Percentiles rank a stretch among this genome's conserved stretches.
Evolutionary conservation across 2,329 filamentous ascomycete species (phyloP).

Genomic region (Sarocladium oryzae): DNA sequence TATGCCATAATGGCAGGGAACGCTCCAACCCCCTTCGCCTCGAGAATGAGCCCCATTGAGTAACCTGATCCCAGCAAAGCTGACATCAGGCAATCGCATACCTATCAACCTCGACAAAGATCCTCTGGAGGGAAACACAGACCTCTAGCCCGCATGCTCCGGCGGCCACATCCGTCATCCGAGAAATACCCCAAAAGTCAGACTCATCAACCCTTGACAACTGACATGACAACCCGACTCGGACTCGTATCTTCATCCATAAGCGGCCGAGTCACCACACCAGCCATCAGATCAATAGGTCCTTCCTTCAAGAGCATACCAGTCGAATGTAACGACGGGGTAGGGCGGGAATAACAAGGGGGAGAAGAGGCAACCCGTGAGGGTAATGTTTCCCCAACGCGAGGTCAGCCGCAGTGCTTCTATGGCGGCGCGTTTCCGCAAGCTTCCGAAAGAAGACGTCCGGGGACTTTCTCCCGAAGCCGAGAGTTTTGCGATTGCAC

Average conservation of each 20-base stretch:
- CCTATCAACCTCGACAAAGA: constrained; percentile 93
- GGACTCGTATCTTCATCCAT: constrained; percentile 92
- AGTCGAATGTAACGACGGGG: constrained; percentile 42
- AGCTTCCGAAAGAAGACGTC: constrained; percentile 55
- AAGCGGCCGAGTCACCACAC: constrained; percentile 33
- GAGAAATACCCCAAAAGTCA: constrained; percentile 15
- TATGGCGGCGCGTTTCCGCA: constrained; percentile 99
- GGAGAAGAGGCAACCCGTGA: constrained; percentile 17
- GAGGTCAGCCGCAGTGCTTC: constrained; percentile 92
- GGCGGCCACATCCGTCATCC: constrained; percentile 36
- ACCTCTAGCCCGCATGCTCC: constrained; percentile 36
- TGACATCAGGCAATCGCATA: constrained; percentile 82
- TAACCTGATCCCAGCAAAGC: constrained; percentile 58
- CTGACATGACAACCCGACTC: constrained; percentile 21
- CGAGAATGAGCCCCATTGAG: constrained; percentile 99
- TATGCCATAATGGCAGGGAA: neutral
- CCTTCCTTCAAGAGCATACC: constrained; percentile 21
- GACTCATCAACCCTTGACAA: constrained; percentile 5
- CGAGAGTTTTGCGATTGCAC: constrained; percentile 10
- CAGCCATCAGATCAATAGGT: constrained; percentile 13
- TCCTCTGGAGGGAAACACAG: constrained; percentile 42
- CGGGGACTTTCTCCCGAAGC: constrained; percentile 99
- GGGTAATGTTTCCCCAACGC: neutral
- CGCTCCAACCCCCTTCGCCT: constrained; percentile 70
- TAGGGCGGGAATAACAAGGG: constrained; percentile 30